A percentile compares a stretch with the other conserved stretches of the same genome.
Evolutionary conservation across 2,329 filamentous ascomycete species (phyloP).

Genomic region (Ambrosiella xylebori): DNA sequence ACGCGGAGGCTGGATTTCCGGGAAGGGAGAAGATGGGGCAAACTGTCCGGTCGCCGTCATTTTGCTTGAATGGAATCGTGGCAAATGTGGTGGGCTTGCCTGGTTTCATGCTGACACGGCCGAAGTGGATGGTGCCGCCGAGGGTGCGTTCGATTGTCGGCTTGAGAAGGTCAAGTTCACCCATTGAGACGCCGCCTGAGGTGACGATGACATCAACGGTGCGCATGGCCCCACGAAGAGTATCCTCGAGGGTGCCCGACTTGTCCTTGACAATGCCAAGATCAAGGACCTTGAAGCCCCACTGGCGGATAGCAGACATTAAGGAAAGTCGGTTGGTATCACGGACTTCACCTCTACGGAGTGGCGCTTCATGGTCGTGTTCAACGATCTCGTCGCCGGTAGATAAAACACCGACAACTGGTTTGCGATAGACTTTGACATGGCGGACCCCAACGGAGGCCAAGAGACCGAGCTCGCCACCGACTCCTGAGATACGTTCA

Average conservation of each 20-base stretch:
- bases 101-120: slow-evolving; percentile 92
- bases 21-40: slow-evolving; percentile 80
- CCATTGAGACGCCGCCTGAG: slow-evolving; percentile 92
- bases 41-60: slow-evolving; percentile 32
- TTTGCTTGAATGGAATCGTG: slow-evolving; percentile 49
- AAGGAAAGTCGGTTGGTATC: slow-evolving; percentile 87
- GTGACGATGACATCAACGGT: slow-evolving; percentile 72
- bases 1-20: slow-evolving; percentile 81
- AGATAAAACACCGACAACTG: slow-evolving; percentile 70
- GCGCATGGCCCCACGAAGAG: slow-evolving; percentile 57
- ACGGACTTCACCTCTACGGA: slow-evolving; percentile 69
- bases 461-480: slow-evolving; percentile 80
- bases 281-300: slow-evolving; percentile 66
- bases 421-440: slow-evolving; percentile 57
- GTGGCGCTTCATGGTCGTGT: slow-evolving; percentile 42
- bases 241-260: slow-evolving; percentile 56
- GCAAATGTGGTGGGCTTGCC: slow-evolving; percentile 97
- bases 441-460: slow-evolving; percentile 63
- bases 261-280: slow-evolving; percentile 70
- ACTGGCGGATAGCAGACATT: slow-evolving; percentile 55
- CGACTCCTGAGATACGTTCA: slow-evolving; percentile 67
- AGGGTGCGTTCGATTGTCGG: slow-evolving; percentile 83
- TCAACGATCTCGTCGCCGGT: slow-evolving; percentile 89
- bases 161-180: slow-evolving; percentile 89
- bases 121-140: slow-evolving; percentile 89